Evolutionary conservation across 371 early-diverging fungal genomes (phyloP).

Genomic region (Choanephora cucurbitarum): DNA sequence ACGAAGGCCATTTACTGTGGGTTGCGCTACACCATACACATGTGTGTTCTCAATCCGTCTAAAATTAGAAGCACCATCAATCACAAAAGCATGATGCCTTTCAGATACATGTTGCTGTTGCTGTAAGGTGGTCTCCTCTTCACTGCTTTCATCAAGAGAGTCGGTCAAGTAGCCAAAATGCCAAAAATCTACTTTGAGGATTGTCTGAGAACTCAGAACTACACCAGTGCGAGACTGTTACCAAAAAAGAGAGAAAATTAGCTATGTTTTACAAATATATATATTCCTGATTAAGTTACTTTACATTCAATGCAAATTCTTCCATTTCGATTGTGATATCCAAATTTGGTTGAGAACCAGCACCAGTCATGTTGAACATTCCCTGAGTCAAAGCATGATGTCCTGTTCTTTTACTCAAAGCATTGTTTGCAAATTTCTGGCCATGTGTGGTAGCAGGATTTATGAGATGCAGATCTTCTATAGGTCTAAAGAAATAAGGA

Average conservation of each 20-base stretch:
- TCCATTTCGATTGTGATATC: slow-evolving; percentile 57
- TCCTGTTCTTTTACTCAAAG: slow-evolving; percentile 5
- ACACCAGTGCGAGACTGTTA: slow-evolving; percentile 60
- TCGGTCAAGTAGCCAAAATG: slow-evolving; percentile 29
- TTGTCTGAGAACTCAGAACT: slow-evolving; percentile 68
- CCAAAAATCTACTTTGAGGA: slow-evolving; percentile 78
- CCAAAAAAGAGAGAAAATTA: neutral
- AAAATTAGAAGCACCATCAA: slow-evolving; percentile 53
- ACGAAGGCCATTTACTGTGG: slow-evolving; percentile 65
- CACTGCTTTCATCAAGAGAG: slow-evolving; percentile 3
- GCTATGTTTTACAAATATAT: neutral
- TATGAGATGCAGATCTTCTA: slow-evolving; percentile 62
- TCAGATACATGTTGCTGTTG: slow-evolving; percentile 9
- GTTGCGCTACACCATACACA: slow-evolving; percentile 73
- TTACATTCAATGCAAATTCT: slow-evolving; percentile 62
- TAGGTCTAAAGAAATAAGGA: slow-evolving; percentile 65
- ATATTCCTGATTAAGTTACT: neutral
- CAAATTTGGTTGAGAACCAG: slow-evolving; percentile 32
- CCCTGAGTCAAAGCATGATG: slow-evolving; percentile 21
- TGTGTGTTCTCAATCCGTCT: slow-evolving; percentile 46
- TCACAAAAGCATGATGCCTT: slow-evolving; percentile 38
- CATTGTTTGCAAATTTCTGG: slow-evolving; percentile 2
- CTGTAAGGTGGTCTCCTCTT: slow-evolving; percentile 2
- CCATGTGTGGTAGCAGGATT: slow-evolving; percentile 1
- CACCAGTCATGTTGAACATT: slow-evolving; percentile 54